Base-by-base conservation (phyloP, 2,329 filamentous ascomycete species). In the Colletotrichum spaethianum region DNA sequence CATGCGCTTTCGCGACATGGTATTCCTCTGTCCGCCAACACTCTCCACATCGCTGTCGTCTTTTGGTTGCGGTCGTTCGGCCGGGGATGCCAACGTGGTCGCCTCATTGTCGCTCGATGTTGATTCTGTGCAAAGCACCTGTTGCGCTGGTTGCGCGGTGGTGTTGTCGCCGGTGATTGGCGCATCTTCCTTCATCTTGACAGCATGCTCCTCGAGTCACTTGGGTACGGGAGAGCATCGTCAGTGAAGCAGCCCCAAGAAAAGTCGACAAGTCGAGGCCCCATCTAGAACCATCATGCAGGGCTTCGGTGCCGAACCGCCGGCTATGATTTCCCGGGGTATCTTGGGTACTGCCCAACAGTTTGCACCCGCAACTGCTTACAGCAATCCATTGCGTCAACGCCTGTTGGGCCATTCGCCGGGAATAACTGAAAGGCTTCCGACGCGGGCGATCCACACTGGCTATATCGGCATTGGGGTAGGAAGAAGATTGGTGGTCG, bases 21-120 rank as follows among this genome's bases (percentile, higher is more conserved):
- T 83, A 73, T 73, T 82, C 69, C 67, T 83, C 78, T 75, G 82
- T 8, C 75, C 76, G 33, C 77, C 77, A 18, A 79, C 72, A 52
- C 77, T 78, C 55, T 77, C 74, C 1, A 63, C 72, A 20, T 78
- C 75, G 26, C 53, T 72, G 46, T 75, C 62, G 31, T 74, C 53
- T 11, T 59, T 46, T 3, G 55, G 33, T 28, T 26, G 33, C 8
- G 18, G 52, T n/a, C 50, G 6, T 5, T 31, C 8, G 5, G 56
- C 23, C 8, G 65, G n/a, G 3, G 69, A 12, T 18, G 56, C 2
- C 3, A 59, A 12, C 4, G 14, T 1, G 26, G 18, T 42, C 28
- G 20, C 61, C 28, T 70, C 65, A 16, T 71, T 67, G 9, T 72
- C 52, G 63, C 61, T 67, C 8, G 63, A 59, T 5, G 67, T 44